phyloP scores from a whole-genome alignment of 257 asterid species.

The Thymus mandschuricus region DNA sequence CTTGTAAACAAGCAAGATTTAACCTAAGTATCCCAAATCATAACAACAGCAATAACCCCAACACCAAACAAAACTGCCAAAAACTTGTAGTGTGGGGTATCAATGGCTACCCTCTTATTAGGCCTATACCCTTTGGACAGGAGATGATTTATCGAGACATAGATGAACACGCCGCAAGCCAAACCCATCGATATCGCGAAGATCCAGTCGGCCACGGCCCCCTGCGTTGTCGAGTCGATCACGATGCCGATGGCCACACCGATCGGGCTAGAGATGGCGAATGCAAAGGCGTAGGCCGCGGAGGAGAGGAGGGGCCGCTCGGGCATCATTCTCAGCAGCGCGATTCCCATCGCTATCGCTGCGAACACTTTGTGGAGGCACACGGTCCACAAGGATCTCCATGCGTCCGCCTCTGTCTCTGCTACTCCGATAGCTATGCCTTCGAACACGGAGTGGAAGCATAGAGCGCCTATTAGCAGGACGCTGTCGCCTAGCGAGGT shows the following conservation, averaged over 20 bases:
- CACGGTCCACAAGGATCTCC: conserved; percentile 93
- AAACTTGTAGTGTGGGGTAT: conserved; percentile 57
- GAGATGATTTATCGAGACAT: conserved; percentile 80
- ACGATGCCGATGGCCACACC: conserved; percentile 84
- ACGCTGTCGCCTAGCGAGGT: conserved; percentile 75
- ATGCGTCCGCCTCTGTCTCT: conserved; percentile 73
- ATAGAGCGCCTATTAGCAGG: conserved; percentile 66
- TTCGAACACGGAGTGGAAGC: conserved; percentile 91
- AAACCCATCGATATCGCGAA: conserved; percentile 87
- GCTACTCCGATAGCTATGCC: conserved; percentile 96
- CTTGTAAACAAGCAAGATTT: too few relatives aligned
- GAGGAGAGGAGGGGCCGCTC: conserved; percentile 76
- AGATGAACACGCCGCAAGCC: conserved; percentile 87
- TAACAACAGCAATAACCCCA: conserved; percentile 84
- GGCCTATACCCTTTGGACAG: conserved; percentile 74
- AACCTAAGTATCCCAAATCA: conserved; percentile 87
- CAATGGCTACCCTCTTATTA: conserved; percentile 40
- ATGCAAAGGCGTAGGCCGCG: conserved; percentile 76
- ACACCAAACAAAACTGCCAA: conserved; percentile 74
- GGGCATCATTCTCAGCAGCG: conserved; percentile 90
- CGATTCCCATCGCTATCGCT: conserved; percentile 94
- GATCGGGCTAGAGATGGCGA: conserved; percentile 82
- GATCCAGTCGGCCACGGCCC: conserved; percentile 79
- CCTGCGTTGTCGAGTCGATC: conserved; percentile 82
- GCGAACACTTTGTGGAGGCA: conserved; percentile 87